Conservation (phyloP, 2,329 filamentous ascomycete genomes). For the Phyllosticta ampelicida region DNA sequence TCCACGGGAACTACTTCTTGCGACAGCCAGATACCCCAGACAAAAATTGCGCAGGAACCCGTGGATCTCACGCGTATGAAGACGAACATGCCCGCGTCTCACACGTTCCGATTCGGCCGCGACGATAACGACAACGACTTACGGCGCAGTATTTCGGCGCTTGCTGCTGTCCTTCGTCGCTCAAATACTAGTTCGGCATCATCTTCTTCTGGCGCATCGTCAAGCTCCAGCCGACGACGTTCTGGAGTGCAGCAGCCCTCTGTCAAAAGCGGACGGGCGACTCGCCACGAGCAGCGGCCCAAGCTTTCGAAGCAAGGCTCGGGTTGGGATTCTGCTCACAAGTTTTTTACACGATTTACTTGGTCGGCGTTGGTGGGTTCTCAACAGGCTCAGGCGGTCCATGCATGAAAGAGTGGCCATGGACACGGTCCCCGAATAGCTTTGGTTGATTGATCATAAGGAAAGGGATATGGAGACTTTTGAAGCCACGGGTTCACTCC, state of each 20-base stretch:
- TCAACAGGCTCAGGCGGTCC: conserved; percentile 10
- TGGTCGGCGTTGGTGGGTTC: conserved; percentile 12
- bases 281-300: conserved; percentile 2
- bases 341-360: conserved; percentile 11
- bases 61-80: conserved; percentile 9
- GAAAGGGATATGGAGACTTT: not conserved
- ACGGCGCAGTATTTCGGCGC: not conserved
- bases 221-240: conserved; percentile 2
- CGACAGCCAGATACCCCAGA: conserved; percentile 7
- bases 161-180: not conserved
- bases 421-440: not conserved
- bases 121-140: not conserved
- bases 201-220: conserved; percentile 2
- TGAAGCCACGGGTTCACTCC: not conserved
- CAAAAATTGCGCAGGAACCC: conserved; percentile 6
- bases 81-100: conserved; percentile 2
- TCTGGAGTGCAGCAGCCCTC: not conserved
- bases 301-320: conserved; percentile 8
- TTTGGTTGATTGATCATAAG: not conserved
- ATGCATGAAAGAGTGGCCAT: conserved; percentile 2
- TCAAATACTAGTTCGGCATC: not conserved
- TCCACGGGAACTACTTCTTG: conserved; percentile 32
- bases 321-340: conserved; percentile 12
- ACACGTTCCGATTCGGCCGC: conserved; percentile 8
- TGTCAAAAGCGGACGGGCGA: not conserved